phyloP scores from a whole-genome alignment of 208 protist genomes.

The Crithidia sp. region DNA sequence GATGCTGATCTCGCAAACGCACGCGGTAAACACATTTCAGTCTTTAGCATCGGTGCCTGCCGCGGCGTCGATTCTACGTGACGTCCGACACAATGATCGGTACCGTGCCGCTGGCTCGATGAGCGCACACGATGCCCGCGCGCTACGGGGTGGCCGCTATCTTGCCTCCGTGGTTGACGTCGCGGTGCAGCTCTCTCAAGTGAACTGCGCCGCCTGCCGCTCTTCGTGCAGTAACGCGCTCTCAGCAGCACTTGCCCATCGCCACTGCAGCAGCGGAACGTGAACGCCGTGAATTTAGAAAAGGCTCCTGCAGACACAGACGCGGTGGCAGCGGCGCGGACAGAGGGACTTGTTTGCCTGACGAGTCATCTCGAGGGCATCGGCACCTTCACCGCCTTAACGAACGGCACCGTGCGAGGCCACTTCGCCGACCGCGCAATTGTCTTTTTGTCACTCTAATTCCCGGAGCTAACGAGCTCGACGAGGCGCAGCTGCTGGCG shows the following conservation, averaged over 20 bases:
- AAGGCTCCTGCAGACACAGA: background rate
- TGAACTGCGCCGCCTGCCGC: conserved; percentile 39
- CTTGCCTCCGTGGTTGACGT: conserved; percentile 30
- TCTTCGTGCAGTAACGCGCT: background rate
- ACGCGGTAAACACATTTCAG: no score
- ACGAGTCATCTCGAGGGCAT: conserved; percentile 77
- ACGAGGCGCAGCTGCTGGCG: conserved; percentile 63
- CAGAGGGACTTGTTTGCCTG: conserved; percentile 48
- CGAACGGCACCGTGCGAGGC: conserved; percentile 79
- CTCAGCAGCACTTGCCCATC: background rate
- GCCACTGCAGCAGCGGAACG: background rate
- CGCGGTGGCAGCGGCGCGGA: background rate
- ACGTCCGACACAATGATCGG: no score
- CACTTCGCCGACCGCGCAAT: conserved; percentile 86
- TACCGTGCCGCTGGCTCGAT: no score
- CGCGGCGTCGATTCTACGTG: no score
- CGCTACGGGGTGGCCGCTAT: conserved; percentile 28
- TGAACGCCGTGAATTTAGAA: background rate
- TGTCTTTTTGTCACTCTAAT: conserved; percentile 71
- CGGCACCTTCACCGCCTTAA: conserved; percentile 79
- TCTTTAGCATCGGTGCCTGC: no score
- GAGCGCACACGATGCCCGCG: background rate
- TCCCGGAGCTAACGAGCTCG: conserved; percentile 60
- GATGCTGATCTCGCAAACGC: background rate
- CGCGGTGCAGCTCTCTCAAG: conserved; percentile 57